A percentile compares a stretch with the other conserved stretches of the same genome.
These are phyloP conservation scores for Paramyrothecium roridum DNA, from an alignment of 2,329 filamentous ascomycete species.

Conservation along the genomic window DNA sequence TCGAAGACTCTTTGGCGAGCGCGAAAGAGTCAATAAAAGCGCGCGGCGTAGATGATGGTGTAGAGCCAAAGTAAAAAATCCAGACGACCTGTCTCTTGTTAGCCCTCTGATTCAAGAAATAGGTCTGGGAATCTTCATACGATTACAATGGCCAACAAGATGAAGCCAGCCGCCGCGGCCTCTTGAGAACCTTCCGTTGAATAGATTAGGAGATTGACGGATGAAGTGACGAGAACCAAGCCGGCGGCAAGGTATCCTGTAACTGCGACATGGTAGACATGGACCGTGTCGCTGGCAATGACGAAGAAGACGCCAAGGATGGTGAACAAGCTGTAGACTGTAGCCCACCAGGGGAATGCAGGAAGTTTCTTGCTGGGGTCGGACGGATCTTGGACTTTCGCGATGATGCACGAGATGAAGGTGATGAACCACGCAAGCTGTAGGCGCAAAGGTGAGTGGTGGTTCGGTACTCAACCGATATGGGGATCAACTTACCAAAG, in stretches of 20 bases:
- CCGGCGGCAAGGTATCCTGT: constrained; percentile 83
- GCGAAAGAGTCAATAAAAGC: constrained; percentile 95
- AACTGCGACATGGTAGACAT: constrained; percentile 88
- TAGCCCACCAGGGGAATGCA: constrained; percentile 88
- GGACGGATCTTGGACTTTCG: constrained; percentile 41
- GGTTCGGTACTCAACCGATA: neutral
- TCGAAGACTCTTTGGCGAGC: constrained; percentile 78
- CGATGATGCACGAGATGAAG: constrained; percentile 82
- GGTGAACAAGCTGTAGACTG: constrained; percentile 80
- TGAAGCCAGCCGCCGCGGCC: constrained; percentile 88
- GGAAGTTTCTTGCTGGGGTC: constrained; percentile 57
- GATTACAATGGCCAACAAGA: constrained; percentile 87
- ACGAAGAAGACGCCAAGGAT: constrained; percentile 79
- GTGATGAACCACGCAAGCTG: constrained; percentile 95
- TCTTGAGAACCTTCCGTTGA: constrained; percentile 69
- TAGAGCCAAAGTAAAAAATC: constrained; percentile 98
- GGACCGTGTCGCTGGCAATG: constrained; percentile 77
- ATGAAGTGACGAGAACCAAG: constrained; percentile 80
- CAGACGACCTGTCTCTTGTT: constrained; percentile 70
- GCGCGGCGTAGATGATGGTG: constrained; percentile 79
- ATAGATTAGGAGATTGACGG: constrained; percentile 85
- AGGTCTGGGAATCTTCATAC: constrained; percentile 50
- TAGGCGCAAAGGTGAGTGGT: constrained; percentile 13
- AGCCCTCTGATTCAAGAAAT: constrained; percentile 3
- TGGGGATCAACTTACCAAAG: constrained; percentile 62